These are phyloP conservation scores for Peziza echinospora DNA, from an alignment of 495 filamentous ascomycete species.

Conservation along the genomic window DNA sequence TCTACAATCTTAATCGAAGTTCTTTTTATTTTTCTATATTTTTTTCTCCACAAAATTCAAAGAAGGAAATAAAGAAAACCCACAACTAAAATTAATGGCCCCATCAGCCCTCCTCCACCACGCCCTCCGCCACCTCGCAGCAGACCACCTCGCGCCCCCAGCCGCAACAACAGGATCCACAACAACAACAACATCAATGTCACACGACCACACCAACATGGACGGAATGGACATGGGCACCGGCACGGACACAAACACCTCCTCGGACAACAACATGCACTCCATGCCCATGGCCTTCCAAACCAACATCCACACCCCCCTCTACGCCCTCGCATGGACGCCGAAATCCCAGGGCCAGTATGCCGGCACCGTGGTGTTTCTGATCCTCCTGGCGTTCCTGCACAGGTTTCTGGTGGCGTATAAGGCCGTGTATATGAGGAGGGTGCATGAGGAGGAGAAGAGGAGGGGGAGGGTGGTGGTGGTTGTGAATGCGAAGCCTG, in stretches of 20 bases:
- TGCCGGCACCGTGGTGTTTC: slow-evolving; percentile 32
- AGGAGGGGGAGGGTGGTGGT: slow-evolving; percentile 1
- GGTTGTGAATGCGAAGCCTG: slow-evolving; percentile 32
- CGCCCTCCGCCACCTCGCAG: too few relatives aligned
- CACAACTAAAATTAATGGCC: too few relatives aligned
- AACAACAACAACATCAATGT: too few relatives aligned
- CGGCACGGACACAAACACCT: slow-evolving; percentile 1
- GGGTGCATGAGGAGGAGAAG: slow-evolving; percentile 21
- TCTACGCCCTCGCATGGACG: slow-evolving; percentile 55
- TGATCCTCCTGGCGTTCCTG: slow-evolving; percentile 26
- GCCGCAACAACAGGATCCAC: too few relatives aligned
- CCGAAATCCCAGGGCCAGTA: slow-evolving; percentile 46
- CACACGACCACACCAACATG: neutral
- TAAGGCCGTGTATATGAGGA: slow-evolving; percentile 34
- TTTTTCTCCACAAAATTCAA: too few relatives aligned
- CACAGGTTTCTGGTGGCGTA: slow-evolving; percentile 47
- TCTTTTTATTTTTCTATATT: too few relatives aligned
- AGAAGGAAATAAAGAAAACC: too few relatives aligned
- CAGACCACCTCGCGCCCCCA: too few relatives aligned
- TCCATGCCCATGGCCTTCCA: slow-evolving; percentile 39
- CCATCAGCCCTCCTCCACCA: too few relatives aligned
- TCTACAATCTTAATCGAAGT: too few relatives aligned
- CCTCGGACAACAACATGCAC: neutral
- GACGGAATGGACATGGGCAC: slow-evolving; percentile 2
- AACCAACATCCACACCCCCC: slow-evolving; percentile 39